Percentiles rank a stretch among this genome's conserved stretches.
phyloP scores from a whole-genome alignment of 1,139 yeast species.

The Scheffersomyces segobiensis region DNA sequence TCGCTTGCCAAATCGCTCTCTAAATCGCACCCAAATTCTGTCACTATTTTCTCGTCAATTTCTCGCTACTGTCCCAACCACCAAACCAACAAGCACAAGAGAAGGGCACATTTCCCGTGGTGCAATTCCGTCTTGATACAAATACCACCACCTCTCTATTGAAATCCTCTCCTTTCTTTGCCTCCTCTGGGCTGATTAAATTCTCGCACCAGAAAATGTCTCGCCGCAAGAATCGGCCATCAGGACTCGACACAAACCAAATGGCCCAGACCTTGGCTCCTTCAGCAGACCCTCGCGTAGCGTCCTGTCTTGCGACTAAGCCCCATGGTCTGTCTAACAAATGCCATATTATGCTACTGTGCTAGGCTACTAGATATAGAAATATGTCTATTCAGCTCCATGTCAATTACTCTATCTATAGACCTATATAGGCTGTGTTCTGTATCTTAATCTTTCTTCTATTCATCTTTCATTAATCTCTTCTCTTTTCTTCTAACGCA shows the following conservation, averaged over 20 bases:
- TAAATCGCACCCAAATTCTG: neutral
- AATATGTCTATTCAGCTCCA: too few species aligned
- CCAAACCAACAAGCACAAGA: too few species aligned
- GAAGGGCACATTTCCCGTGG: too few species aligned
- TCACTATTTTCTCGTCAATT: neutral
- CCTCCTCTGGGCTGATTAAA: neutral
- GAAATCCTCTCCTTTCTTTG: too few species aligned
- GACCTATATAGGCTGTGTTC: too few species aligned
- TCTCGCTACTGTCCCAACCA: neutral
- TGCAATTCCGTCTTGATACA: too few species aligned
- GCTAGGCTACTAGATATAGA: too few species aligned
- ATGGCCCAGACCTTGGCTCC: neutral
- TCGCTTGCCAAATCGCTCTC: neutral
- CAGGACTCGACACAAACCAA: neutral
- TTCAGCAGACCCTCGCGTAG: neutral
- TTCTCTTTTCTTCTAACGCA: neutral
- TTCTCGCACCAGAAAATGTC: neutral
- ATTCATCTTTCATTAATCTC: neutral
- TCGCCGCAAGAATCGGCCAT: neutral
- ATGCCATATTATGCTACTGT: too few species aligned
- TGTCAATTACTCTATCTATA: too few species aligned
- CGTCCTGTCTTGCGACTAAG: neutral
- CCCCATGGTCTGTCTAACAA: too few species aligned
- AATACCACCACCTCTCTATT: too few species aligned
- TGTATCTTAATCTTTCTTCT: too few species aligned